These are phyloP conservation scores for Leccinum pellstonianum DNA, from an alignment of 768 basidiomycete species.

Conservation along the genomic window DNA sequence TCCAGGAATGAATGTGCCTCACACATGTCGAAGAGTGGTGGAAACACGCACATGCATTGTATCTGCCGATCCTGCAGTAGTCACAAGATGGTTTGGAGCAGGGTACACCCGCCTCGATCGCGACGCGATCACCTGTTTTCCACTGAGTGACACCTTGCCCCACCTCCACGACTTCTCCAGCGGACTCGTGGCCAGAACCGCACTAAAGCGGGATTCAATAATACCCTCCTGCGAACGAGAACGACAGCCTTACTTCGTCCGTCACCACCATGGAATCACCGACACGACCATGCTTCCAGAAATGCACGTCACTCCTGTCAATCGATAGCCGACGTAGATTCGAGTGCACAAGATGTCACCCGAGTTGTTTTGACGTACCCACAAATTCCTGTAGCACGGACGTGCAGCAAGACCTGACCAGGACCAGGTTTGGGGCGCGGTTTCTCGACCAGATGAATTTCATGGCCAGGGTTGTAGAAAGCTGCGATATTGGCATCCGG, in stretches of 20 bases:
- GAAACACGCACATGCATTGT: slow-evolving; percentile 51
- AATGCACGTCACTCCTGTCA: slow-evolving; percentile 66
- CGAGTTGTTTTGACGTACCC: slow-evolving; percentile 42
- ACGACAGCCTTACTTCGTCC: slow-evolving; percentile 47
- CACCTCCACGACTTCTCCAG: slow-evolving; percentile 62
- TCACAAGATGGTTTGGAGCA: slow-evolving; percentile 62
- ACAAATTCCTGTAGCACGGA: slow-evolving; percentile 68
- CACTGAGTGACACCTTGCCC: slow-evolving; percentile 66
- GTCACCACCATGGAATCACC: slow-evolving; percentile 71
- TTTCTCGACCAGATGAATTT: slow-evolving; percentile 67
- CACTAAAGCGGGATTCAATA: slow-evolving; percentile 38
- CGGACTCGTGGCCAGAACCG: slow-evolving; percentile 70
- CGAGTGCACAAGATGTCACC: background rate
- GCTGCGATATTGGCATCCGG: slow-evolving; percentile 55
- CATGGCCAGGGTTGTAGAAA: slow-evolving; percentile 62
- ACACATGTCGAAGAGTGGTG: background rate
- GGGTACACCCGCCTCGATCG: slow-evolving; percentile 68
- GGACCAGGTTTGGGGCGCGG: slow-evolving; percentile 57
- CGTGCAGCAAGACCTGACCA: slow-evolving; percentile 65
- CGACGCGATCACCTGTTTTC: slow-evolving; percentile 62
- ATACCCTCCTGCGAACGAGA: background rate
- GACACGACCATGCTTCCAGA: slow-evolving; percentile 69
- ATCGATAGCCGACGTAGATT: background rate
- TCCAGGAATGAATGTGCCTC: too few relatives aligned
- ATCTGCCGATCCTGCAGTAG: slow-evolving; percentile 59